Evolutionary conservation across 768 basidiomycete genomes (phyloP), one percentile per base, ranked within the genome.

Genomic region (Leccinum uliginosum): DNA sequence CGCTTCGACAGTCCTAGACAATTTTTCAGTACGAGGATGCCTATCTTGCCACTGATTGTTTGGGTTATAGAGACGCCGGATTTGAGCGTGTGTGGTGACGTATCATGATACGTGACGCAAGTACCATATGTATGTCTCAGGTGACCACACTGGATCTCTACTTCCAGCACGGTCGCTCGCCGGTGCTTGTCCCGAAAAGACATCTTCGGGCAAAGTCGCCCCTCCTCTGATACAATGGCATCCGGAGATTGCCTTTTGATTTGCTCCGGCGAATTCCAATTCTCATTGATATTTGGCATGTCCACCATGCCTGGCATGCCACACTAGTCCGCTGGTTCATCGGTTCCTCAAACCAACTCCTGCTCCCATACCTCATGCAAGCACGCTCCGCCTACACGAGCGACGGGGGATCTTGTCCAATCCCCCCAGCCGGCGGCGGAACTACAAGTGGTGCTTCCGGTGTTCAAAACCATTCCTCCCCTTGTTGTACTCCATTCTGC

Each of bases 101-200:
- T 40, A 40, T 40, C n/a, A n/a, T n/a, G n/a, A n/a, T n/a, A n/a
- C n/a, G n/a, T n/a, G n/a, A n/a, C n/a, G 32, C 32, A 34, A 30
- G 30, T 11, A 35, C 15, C 14, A 15, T 35, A 32, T 32, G 32
- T 6, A 35, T 35, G 34, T 35, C 34, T 35, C 35, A 35, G 35
- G 35, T 35, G 35, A 35, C 15, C 35, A 8, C 7, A 35, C 35
- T 15, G 35, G 15, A 38, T 38, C 35, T 38, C 38, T 40, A n/a
- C 38, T 40, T 40, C 10, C 40, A 11, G n/a, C 40, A 19, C 15
- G 38, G 35, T 19, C 40, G 19, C n/a, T 43, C 10, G 40, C 40
- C 40, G n/a, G 19, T 43, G 40, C 49, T 34, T 34, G 49, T 53
- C 61, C 65, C 61, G 61, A 68, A 66, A 68, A 57, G 61, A 68